A percentile compares a stretch with the other conserved stretches of the same genome.
Conservation (phyloP, 1,284 basidiomycete genomes). For the Vanrija humicola region DNA sequence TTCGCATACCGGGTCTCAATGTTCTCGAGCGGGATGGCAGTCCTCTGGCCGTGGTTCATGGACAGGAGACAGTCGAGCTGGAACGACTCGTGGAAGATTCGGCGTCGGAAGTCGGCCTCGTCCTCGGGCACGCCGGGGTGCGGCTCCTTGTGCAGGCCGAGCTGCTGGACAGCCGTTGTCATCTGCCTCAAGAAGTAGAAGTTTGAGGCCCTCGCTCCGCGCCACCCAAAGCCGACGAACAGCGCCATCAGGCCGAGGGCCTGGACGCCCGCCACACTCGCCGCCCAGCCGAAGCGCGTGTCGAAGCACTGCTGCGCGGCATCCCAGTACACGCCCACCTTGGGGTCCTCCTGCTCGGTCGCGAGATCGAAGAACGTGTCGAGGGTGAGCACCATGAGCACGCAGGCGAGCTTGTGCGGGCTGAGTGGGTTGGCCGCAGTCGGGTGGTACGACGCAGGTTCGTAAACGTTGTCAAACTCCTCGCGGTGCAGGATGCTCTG, state of each 20-base stretch:
- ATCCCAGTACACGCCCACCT: constrained; percentile 38
- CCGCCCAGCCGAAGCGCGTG: constrained; percentile 41
- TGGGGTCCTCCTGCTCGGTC: constrained; percentile 26
- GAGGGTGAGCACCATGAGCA: constrained; percentile 41
- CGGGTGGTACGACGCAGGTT: constrained; percentile 39
- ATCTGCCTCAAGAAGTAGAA: constrained; percentile 43
- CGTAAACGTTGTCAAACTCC: constrained; percentile 39
- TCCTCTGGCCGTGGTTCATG: constrained; percentile 40
- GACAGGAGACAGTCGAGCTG: constrained; percentile 37
- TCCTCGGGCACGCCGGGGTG: constrained; percentile 32
- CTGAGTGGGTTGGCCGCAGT: constrained; percentile 38
- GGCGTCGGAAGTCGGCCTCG: constrained; percentile 38
- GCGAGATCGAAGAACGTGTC: constrained; percentile 37
- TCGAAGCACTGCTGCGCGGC: constrained; percentile 41
- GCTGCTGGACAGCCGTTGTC: constrained; percentile 38
- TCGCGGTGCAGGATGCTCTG: constrained; percentile 32
- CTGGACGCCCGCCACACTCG: constrained; percentile 40
- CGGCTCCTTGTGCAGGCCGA: constrained; percentile 42
- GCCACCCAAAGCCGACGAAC: constrained; percentile 43
- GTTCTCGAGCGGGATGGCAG: constrained; percentile 33
- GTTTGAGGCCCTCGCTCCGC: constrained; percentile 36
- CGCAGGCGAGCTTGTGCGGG: constrained; percentile 43
- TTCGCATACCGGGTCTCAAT: constrained; percentile 36
- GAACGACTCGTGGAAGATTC: constrained; percentile 41
- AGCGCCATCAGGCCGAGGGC: constrained; percentile 34